Conservation (phyloP, 331 rosid species). For the Spiraea crenata region DNA sequence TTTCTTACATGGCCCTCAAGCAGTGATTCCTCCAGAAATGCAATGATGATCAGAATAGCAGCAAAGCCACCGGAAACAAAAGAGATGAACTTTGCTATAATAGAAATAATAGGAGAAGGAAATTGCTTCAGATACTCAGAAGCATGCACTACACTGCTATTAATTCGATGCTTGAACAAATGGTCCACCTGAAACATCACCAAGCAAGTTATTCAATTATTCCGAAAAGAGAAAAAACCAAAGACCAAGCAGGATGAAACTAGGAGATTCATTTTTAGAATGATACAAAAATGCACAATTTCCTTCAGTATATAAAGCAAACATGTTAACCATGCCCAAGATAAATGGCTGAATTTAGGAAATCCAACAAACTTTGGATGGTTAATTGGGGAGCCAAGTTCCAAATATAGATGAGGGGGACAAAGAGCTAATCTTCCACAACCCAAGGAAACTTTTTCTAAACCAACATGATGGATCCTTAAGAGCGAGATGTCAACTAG, state of each 20-base stretch:
- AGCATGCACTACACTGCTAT: conserved; percentile 79
- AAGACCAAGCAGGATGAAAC: not conserved
- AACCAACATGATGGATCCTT: too few species aligned
- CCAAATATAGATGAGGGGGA: not conserved
- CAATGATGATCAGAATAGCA: conserved; percentile 87
- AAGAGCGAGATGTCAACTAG: too few species aligned
- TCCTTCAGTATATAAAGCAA: not conserved
- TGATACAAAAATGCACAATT: not conserved
- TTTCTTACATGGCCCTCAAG: conserved; percentile 91
- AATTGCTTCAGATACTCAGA: conserved; percentile 88
- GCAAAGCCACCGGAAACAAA: conserved; percentile 97
- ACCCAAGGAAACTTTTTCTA: too few species aligned
- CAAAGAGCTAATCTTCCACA: too few species aligned
- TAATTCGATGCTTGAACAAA: conserved; percentile 91
- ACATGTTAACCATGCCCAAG: not conserved
- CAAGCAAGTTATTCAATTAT: conserved; percentile 16
- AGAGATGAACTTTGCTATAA: conserved; percentile 87
- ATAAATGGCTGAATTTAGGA: not conserved
- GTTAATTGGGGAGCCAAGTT: not conserved
- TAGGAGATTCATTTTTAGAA: not conserved
- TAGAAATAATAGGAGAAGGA: conserved; percentile 88
- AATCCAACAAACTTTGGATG: not conserved
- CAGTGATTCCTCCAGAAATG: conserved; percentile 90
- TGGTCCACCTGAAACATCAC: conserved; percentile 74
- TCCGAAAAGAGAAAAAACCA: conserved; percentile 10